Conservation (phyloP, 2,329 filamentous ascomycete genomes). For the Alternaria atra region DNA sequence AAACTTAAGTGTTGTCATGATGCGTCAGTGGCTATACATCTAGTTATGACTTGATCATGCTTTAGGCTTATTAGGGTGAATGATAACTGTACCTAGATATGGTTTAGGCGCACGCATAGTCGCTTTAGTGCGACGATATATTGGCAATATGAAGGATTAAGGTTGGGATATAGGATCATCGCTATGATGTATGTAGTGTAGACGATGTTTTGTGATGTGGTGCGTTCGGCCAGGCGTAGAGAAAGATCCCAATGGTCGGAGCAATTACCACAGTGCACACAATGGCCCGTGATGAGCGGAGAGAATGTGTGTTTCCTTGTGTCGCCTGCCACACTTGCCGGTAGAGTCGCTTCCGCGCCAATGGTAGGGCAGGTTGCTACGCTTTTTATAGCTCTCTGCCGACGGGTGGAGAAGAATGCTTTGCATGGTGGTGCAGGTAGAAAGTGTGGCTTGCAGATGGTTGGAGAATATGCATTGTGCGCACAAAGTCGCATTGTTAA, state of each 20-base stretch:
- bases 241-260: constrained; percentile 9
- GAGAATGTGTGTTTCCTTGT: constrained; percentile 35
- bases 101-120: not conserved
- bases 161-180: not conserved
- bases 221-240: constrained; percentile 3
- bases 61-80: not conserved
- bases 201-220: not conserved
- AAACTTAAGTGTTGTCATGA: not conserved
- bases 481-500: constrained; percentile 5
- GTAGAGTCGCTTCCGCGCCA: constrained; percentile 23
- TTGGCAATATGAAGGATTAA: constrained; percentile 16
- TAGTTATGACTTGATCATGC: not conserved
- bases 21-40: not conserved
- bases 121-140: constrained; percentile 5
- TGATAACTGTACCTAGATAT: not conserved
- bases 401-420: constrained; percentile 16
- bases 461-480: constrained; percentile 22
- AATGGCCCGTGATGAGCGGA: constrained; percentile 24
- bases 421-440: constrained; percentile 24
- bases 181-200: constrained; percentile 6
- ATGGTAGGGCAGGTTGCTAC: constrained; percentile 28
- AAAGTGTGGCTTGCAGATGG: constrained; percentile 36
- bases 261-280: constrained; percentile 12
- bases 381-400: constrained; percentile 35
- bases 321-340: constrained; percentile 29